Evolutionary conservation across 108 stramenopile genomes (phyloP), one percentile per base, ranked within the genome.

Genomic region (Thalassiosira profunda): DNA sequence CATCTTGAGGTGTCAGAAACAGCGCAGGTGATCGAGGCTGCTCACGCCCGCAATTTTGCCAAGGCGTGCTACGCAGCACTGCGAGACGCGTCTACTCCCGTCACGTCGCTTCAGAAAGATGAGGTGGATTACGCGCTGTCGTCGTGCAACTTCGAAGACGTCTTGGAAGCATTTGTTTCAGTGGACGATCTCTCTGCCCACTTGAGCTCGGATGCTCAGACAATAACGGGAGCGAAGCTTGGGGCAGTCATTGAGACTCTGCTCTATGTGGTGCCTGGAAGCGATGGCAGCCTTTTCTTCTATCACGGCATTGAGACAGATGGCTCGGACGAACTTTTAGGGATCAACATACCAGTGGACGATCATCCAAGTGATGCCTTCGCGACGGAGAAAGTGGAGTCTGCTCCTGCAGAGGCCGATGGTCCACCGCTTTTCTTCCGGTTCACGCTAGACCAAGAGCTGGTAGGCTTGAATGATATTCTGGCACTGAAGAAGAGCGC

Each of bases 11-110:
- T 87, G 4, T 63, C 81, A 2, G 72, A 77, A 9, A 85, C 87
- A 40, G 72, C 80, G 1, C 63, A 86, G 57, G 55, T 60, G 9
- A 60, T 88, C 26, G 82, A 87, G 40, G 43, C 48, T 5, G 74
- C 68, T 0, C 86, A 88, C 21, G 67, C 55, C 4, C 66, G 82
- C 34, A 74, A 85, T 45, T 90, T 74, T 70, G 72, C 88, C 15
- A 48, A 20, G 30, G 83, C 89, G 1, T 74, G 76, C 21, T 93
- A 90, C 68, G 63, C 74, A 31, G 82, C 88, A 18, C 73, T 90
- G 10, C 52, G 86, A 58, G 42, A 69, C 6, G 21, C 53, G 28
- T 30, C 52, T 10, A 33, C 17, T 17, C 72, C 72, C 26, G 47
- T 51, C n/a, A 49, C 48, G 5, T 55, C 29, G 2, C 28, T 51